A percentile compares a stretch with the other conserved stretches of the same genome.
Evolutionary conservation across 257 asterid genomes (phyloP).

Genomic region (Solanum sejunctum): DNA sequence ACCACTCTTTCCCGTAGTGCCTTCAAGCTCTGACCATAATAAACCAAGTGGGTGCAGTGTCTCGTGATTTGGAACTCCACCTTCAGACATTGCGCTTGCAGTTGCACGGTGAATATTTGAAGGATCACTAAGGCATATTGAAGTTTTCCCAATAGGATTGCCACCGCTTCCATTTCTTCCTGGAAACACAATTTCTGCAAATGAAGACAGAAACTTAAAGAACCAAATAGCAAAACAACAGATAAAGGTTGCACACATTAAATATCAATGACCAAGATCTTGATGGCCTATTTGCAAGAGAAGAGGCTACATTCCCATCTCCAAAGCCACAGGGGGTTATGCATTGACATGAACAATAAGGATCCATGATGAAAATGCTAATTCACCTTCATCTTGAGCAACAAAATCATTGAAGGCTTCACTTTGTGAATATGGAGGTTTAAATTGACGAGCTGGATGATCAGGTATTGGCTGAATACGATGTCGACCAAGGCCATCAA

Average conservation of each 20-base stretch:
- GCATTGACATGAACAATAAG: neutral
- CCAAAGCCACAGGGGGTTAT: neutral
- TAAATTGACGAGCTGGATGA: neutral
- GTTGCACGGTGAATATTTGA: constrained; percentile 8
- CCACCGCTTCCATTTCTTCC: constrained; percentile 79
- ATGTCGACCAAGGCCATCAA: constrained; percentile 31
- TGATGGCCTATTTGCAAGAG: neutral
- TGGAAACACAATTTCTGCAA: constrained; percentile 62
- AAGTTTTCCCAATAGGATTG: constrained; percentile 32
- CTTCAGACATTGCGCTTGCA: constrained; percentile 22
- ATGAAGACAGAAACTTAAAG: neutral
- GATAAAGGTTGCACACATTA: neutral
- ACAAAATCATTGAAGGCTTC: constrained; percentile 35
- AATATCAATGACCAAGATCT: neutral
- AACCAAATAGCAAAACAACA: neutral
- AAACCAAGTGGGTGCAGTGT: constrained; percentile 65
- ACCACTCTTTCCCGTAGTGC: constrained; percentile 44
- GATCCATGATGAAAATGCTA: neutral
- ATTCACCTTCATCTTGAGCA: constrained; percentile 61
- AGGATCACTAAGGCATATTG: constrained; percentile 8
- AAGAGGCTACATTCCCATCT: neutral
- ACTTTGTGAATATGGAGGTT: constrained; percentile 24
- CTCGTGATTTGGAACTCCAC: constrained; percentile 28
- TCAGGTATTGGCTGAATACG: constrained; percentile 34
- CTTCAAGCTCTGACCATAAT: constrained; percentile 89